Percentiles rank a stretch among this genome's conserved stretches.
These are phyloP conservation scores for Desmodesmus armatus DNA, from an alignment of 139 green algal genomes.

Conservation along the genomic window DNA sequence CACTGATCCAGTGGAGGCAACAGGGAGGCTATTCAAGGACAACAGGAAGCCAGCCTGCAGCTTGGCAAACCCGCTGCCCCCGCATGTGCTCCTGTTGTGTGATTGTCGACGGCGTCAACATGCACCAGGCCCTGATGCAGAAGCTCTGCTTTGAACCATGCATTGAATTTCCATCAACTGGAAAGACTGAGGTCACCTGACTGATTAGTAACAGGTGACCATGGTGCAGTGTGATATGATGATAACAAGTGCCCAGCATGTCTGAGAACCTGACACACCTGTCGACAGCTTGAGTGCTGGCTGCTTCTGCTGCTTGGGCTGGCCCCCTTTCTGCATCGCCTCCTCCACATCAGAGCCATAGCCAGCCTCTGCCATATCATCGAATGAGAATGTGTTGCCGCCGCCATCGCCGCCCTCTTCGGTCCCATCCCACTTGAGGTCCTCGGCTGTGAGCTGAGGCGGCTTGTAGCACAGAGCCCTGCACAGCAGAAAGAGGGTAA, in stretches of 20 bases:
- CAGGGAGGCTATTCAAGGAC: no score
- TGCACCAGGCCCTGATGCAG: no score
- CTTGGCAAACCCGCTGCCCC: no score
- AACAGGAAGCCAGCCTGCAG: no score
- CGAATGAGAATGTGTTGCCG: background rate
- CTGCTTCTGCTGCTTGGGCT: background rate
- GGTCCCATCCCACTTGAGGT: slow-evolving; percentile 33
- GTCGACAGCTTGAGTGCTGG: slow-evolving; percentile 29
- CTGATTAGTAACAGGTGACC: background rate
- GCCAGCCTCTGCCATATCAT: slow-evolving; percentile 6
- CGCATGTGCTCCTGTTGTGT: no score
- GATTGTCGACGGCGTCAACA: no score
- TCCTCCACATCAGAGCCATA: slow-evolving; percentile 40
- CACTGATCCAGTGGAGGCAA: no score
- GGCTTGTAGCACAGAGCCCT: slow-evolving; percentile 55
- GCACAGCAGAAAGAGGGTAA: background rate
- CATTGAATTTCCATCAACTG: no score
- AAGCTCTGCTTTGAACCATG: no score
- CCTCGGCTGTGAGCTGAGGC: slow-evolving; percentile 58
- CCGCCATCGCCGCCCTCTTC: slow-evolving; percentile 11
- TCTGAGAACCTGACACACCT: no score
- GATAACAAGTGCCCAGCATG: background rate
- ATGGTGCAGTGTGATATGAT: background rate
- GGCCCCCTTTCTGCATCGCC: background rate
- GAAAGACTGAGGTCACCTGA: no score